phyloP scores from a whole-genome alignment of 108 stramenopile genomes.

The Nannochloropsis oceanica region DNA sequence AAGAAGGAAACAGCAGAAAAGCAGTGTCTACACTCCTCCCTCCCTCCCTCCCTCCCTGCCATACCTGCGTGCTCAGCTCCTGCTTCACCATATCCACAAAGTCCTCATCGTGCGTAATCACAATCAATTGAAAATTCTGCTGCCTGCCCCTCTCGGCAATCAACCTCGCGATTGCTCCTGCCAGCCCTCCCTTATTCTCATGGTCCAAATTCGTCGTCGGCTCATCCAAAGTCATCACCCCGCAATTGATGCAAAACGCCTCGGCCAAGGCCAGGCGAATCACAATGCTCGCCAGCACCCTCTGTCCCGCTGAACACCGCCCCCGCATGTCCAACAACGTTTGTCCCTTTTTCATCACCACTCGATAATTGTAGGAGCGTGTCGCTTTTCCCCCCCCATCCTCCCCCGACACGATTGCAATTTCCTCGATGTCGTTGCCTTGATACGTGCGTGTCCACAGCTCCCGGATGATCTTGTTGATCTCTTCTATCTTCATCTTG shows the following conservation, averaged over 20 bases:
- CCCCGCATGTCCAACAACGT: slow-evolving; percentile 86
- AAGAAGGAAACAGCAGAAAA: too few relatives aligned
- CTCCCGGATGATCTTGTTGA: slow-evolving; percentile 91
- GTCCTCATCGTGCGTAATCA: slow-evolving; percentile 98
- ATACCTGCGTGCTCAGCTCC: slow-evolving; percentile 52
- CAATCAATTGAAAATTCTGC: slow-evolving; percentile 86
- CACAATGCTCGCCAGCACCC: slow-evolving; percentile 68
- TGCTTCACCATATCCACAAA: slow-evolving; percentile 85
- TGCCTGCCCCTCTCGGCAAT: slow-evolving; percentile 69
- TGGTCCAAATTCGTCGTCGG: slow-evolving; percentile 88
- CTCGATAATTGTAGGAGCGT: slow-evolving; percentile 83
- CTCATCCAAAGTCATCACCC: slow-evolving; percentile 89
- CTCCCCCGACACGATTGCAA: slow-evolving; percentile 74
- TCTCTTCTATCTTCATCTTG: slow-evolving; percentile 80
- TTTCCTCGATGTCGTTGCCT: slow-evolving; percentile 91
- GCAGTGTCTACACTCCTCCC: background rate
- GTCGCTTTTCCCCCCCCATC: slow-evolving; percentile 50
- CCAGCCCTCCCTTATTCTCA: slow-evolving; percentile 77
- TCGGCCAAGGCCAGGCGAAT: slow-evolving; percentile 97
- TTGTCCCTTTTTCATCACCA: slow-evolving; percentile 58
- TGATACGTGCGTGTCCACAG: slow-evolving; percentile 92
- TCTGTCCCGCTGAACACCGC: slow-evolving; percentile 55
- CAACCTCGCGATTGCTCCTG: slow-evolving; percentile 79
- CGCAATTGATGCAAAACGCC: slow-evolving; percentile 90
- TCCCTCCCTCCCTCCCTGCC: background rate